Conservation (phyloP, 1,139 yeast species). For the Pneumocystis sp. region DNA sequence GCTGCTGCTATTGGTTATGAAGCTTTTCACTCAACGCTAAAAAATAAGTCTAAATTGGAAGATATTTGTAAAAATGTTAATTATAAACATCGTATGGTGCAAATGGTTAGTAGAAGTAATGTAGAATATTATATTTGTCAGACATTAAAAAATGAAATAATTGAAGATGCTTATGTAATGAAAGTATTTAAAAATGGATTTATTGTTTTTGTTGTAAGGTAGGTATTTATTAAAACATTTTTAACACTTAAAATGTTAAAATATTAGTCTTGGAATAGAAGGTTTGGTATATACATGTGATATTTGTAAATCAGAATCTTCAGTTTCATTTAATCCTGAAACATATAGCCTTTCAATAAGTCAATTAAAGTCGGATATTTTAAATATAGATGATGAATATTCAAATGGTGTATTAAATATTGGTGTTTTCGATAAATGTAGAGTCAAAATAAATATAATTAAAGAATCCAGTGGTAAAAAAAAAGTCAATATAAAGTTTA, state of each 20-base stretch:
- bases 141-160: constrained; percentile 65
- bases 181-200: constrained; percentile 90
- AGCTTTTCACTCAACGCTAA: constrained; percentile 59
- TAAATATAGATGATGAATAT: neutral
- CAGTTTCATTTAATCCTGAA: constrained; percentile 64
- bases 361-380: constrained; percentile 22
- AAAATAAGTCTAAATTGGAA: constrained; percentile 86
- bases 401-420: neutral
- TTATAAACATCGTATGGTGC: constrained; percentile 92
- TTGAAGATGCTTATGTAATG: constrained; percentile 82
- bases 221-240: neutral
- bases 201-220: constrained; percentile 84
- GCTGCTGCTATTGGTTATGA: constrained; percentile 97
- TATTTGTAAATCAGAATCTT: constrained; percentile 46
- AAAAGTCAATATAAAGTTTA: neutral
- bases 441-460: constrained; percentile 11
- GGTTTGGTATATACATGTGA: constrained; percentile 74
- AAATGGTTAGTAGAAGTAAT: constrained; percentile 96
- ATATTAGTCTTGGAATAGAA: constrained; percentile 69
- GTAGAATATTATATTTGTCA: constrained; percentile 97
- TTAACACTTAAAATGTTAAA: neutral
- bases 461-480: constrained; percentile 22
- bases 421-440: constrained; percentile 2
- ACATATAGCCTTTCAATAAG: constrained; percentile 51
- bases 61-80: constrained; percentile 77